phyloP scores from a whole-genome alignment of 2,329 filamentous ascomycete species.

The Pyrenochaeta sp. region DNA sequence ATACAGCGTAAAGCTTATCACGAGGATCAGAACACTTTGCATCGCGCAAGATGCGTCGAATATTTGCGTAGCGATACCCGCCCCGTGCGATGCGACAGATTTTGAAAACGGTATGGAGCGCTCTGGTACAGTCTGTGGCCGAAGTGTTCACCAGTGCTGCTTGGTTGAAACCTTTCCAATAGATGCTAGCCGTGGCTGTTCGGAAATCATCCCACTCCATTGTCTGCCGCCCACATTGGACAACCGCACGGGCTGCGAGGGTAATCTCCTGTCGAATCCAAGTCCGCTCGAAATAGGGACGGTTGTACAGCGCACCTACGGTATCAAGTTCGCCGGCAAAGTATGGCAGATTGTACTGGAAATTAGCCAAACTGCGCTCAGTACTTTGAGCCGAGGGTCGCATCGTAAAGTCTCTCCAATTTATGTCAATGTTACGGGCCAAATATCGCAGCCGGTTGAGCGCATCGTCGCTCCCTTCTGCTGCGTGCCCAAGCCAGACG shows the following conservation, averaged over 20 bases:
- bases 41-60: not conserved
- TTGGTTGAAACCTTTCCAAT: not conserved
- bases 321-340: not conserved
- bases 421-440: not conserved
- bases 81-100: not conserved
- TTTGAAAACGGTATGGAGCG: not conserved
- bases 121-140: too few relatives aligned
- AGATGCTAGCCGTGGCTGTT: not conserved
- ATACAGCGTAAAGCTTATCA: slow-evolving; percentile 2
- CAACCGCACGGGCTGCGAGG: not conserved
- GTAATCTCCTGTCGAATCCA: slow-evolving; percentile 13
- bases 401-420: not conserved
- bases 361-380: not conserved
- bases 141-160: not conserved
- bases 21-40: slow-evolving; percentile 6
- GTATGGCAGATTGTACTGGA: not conserved
- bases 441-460: not conserved
- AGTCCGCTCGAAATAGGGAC: slow-evolving; percentile 6
- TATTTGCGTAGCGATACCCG: not conserved
- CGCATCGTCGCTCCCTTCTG: not conserved
- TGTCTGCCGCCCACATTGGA: slow-evolving; percentile 1
- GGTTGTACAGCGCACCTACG: not conserved
- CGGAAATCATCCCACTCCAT: not conserved
- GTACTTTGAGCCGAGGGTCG: not conserved
- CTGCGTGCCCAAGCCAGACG: slow-evolving; percentile 8